Percentiles rank a stretch among this genome's conserved stretches.
Conservation (phyloP, 1,284 basidiomycete species). For the Puccinia polysora region DNA sequence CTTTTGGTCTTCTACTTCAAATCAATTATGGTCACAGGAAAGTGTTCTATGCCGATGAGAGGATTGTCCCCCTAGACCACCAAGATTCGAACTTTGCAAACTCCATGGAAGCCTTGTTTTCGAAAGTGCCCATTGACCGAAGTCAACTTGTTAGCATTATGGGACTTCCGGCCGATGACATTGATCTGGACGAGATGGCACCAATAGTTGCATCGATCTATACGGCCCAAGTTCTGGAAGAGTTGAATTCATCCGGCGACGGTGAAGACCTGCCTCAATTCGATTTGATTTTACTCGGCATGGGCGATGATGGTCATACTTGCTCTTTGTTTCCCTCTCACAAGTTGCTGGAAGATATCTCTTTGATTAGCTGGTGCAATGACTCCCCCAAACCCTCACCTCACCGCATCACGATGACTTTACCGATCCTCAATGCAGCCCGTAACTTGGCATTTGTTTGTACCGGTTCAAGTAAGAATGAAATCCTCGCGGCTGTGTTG, state of each 20-base stretch:
- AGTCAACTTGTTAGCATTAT: conserved; percentile 53
- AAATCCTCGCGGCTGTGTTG: conserved; percentile 59
- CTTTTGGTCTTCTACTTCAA: background rate
- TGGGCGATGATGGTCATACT: conserved; percentile 54
- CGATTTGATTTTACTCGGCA: conserved; percentile 53
- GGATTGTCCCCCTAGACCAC: conserved; percentile 52
- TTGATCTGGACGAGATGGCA: conserved; percentile 76
- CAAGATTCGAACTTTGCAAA: conserved; percentile 52
- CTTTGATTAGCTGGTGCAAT: conserved; percentile 53
- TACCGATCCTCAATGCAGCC: conserved; percentile 50
- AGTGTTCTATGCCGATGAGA: conserved; percentile 53
- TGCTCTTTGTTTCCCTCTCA: conserved; percentile 53
- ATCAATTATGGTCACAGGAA: conserved; percentile 46
- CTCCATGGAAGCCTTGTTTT: conserved; percentile 52
- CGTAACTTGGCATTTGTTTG: conserved; percentile 52
- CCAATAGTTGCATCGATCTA: conserved; percentile 88
- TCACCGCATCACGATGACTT: conserved; percentile 52
- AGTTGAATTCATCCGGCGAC: conserved; percentile 46
- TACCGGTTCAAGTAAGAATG: conserved; percentile 52
- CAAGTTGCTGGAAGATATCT: conserved; percentile 50
- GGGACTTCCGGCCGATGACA: conserved; percentile 54
- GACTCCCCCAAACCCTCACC: conserved; percentile 53
- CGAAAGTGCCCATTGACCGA: conserved; percentile 52
- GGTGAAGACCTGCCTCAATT: conserved; percentile 51
- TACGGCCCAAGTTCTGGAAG: conserved; percentile 79